Conservation (phyloP, 495 filamentous ascomycete genomes). For the Polyplosphaeria fusca region DNA sequence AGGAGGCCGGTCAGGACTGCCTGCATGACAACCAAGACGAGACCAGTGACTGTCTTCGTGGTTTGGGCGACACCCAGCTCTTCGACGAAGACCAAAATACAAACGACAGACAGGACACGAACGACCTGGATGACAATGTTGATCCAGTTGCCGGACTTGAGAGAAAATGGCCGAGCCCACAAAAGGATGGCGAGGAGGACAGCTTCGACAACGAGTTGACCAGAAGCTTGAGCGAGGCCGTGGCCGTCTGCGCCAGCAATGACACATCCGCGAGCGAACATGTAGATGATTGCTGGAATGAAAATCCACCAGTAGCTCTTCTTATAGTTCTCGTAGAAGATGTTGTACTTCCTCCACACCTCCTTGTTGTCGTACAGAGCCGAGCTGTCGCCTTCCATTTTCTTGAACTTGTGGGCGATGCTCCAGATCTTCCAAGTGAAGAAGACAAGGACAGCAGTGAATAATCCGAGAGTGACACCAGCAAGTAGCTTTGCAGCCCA, state of each 20-base stretch:
- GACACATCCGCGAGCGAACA: constrained; percentile 84
- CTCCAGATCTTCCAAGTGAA: constrained; percentile 81
- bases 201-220: constrained; percentile 76
- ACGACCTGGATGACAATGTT: constrained; percentile 92
- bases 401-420: constrained; percentile 70
- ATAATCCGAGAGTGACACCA: constrained; percentile 71
- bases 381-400: constrained; percentile 66
- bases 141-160: constrained; percentile 82
- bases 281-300: constrained; percentile 85
- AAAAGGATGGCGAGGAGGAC: constrained; percentile 67
- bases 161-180: constrained; percentile 83
- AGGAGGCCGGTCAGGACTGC: constrained; percentile 76
- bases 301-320: constrained; percentile 96
- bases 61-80: constrained; percentile 87
- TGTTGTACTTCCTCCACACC: constrained; percentile 89
- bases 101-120: constrained; percentile 85
- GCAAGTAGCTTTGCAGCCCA: constrained; percentile 91
- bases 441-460: constrained; percentile 72
- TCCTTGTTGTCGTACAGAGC: constrained; percentile 83
- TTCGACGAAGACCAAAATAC: constrained; percentile 91
- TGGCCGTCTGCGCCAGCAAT: constrained; percentile 86
- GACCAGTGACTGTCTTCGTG: constrained; percentile 90
- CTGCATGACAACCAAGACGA: constrained; percentile 87
- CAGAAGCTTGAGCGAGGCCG: constrained; percentile 73
- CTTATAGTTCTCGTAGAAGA: constrained; percentile 96